A percentile compares a stretch with the other conserved stretches of the same genome.
These are phyloP conservation scores for Sarocladium oryzae DNA, from an alignment of 2,329 filamentous ascomycete species.

Conservation along the genomic window DNA sequence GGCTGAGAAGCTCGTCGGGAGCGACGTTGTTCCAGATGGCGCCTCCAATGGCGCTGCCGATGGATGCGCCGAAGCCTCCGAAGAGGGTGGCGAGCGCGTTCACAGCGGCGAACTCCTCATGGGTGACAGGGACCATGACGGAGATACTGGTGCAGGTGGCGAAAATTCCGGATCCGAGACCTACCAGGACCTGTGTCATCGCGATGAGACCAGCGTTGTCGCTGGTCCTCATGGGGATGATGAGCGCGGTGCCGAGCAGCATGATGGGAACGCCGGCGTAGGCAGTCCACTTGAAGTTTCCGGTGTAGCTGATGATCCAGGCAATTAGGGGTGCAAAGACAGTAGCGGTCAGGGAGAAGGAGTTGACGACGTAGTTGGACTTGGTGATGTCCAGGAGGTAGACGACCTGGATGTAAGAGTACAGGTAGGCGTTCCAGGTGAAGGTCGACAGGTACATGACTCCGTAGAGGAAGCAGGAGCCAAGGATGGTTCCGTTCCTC, in stretches of 20 bases:
- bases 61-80: constrained; percentile 48
- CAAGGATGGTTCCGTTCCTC: constrained; percentile 38
- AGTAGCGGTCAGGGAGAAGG: constrained; percentile 38
- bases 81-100: constrained; percentile 50
- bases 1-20: constrained; percentile 29
- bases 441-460: constrained; percentile 32
- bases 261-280: constrained; percentile 29
- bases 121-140: constrained; percentile 45
- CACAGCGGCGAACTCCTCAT: constrained; percentile 48
- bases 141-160: constrained; percentile 41
- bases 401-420: constrained; percentile 44
- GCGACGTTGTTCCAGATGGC: constrained; percentile 53
- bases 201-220: constrained; percentile 36
- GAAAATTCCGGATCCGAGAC: constrained; percentile 30
- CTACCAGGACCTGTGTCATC: constrained; percentile 48
- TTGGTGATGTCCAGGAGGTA: constrained; percentile 30
- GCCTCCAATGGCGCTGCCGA: constrained; percentile 50
- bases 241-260: constrained; percentile 31
- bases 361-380: constrained; percentile 38
- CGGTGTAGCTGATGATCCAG: constrained; percentile 37
- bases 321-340: constrained; percentile 42
- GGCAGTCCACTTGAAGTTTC: constrained; percentile 33
- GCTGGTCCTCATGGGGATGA: constrained; percentile 32
- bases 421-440: constrained; percentile 42
- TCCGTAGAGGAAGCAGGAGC: constrained; percentile 30